Evolutionary conservation across 768 basidiomycete species (phyloP), one percentile per base, ranked within the genome.

Genomic region (Lactarius psammicola): DNA sequence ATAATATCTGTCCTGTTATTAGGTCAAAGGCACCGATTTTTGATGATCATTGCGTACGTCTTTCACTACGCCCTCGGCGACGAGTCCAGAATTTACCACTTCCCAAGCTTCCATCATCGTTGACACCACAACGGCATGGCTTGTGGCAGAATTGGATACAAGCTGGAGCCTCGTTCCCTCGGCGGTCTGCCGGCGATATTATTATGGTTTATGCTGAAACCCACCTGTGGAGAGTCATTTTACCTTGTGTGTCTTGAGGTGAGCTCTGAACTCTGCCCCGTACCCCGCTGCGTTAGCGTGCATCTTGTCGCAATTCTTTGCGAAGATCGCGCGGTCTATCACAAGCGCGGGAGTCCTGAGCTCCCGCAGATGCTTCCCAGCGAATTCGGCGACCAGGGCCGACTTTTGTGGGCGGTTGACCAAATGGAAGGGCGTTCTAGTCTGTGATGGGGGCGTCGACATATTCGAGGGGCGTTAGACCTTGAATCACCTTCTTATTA

Each of bases 221-320:
- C 18, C 42, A 46, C n/a, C n/a, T n/a, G 20, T n/a, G 13, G 36
- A 51, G 26, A 51, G 33, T 46, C 38, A 49, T 23, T 34, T 31
- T 72, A 87, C 89, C 81, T 92, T 92, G 74, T 92, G 89, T 0
- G 89, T 90, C 77, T 95, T 95, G 60, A 95, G 81, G 75, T 95
- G 94, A 4, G 87, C 90, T 56, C 93, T 80, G 75, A 95, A 94
- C 10, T 72, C 78, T 18, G 89, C 86, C 2, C 86, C 87, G 82
- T 88, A 89, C 31, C 80, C 79, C 62, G 80, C 80, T 17, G 89
- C 85, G 49, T 84, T 86, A 57, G 78, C 74, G 69, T 89, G 87
- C 87, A 95, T 92, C 64, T 74, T 77, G 13, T 81, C 81, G 74
- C 91, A 94, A 74, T 95, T 95, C 34, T 80, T 75, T 40, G 84